Evolutionary conservation across 805 yeast species (phyloP).

Genomic region (Pichia occidentalis): DNA sequence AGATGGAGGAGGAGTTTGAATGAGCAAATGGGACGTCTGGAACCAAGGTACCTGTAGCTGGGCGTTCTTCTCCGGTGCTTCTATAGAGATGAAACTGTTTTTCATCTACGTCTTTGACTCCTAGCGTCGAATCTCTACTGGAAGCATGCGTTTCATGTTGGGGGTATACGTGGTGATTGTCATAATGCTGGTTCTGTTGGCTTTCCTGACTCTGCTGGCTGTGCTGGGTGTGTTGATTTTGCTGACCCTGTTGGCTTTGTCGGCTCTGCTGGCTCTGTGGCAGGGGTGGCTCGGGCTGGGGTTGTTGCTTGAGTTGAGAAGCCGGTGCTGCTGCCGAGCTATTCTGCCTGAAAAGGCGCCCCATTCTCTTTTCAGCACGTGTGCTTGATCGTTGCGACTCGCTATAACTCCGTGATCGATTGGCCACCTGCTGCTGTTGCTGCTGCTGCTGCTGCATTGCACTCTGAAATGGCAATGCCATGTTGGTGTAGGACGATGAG

Average conservation of each 20-base stretch:
- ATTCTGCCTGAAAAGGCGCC: constrained; percentile 27
- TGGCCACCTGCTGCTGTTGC: neutral
- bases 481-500: too few relatives aligned
- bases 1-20: constrained; percentile 15
- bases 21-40: constrained; percentile 10
- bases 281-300: neutral
- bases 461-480: too few relatives aligned
- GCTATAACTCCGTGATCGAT: constrained; percentile 26
- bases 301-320: constrained; percentile 4
- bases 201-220: neutral
- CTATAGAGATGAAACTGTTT: constrained; percentile 13
- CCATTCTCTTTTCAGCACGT: constrained; percentile 31
- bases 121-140: constrained; percentile 18
- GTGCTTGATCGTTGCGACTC: constrained; percentile 25
- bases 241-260: too few relatives aligned
- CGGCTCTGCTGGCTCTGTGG: constrained; percentile 1
- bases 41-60: too few relatives aligned
- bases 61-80: too few relatives aligned
- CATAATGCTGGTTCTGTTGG: constrained; percentile 8
- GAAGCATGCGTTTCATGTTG: constrained; percentile 6
- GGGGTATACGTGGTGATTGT: neutral
- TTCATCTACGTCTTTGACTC: constrained; percentile 20
- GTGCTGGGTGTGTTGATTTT: too few relatives aligned
- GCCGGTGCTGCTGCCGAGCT: constrained; percentile 10
- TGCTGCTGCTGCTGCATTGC: constrained; percentile 4